Base-by-base conservation (phyloP, 805 yeast species). In the Starmerella apis region DNA sequence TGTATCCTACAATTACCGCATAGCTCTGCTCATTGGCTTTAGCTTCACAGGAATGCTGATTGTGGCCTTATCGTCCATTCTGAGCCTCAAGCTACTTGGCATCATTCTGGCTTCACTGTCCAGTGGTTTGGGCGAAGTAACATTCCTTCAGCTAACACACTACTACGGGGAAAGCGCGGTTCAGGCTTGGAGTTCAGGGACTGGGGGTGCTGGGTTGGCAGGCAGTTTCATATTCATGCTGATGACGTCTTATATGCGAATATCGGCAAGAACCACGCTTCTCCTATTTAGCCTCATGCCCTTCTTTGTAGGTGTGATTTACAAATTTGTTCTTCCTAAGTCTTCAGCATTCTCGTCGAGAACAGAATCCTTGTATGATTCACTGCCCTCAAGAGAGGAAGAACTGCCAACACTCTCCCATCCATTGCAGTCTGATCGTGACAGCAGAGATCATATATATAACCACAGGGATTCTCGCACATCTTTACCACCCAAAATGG, bases 121-220 rank as follows among this genome's bases (percentile, higher is more conserved):
- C 16, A 81, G 95, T 0, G 97, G 97, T 0, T 67, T 88, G 22
- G 98, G 98, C 0, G 98, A 90, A 63, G 70, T 84, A 5, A 85
- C 96, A 0, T 90, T 90, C 57, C 67, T 90, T 38, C 95, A 85
- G 63, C 68, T 90, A 64, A 86, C 96, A 1, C 95, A 88, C 62
- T 81, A 71, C 59, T 86, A 79, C 63, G 73, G 71, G 18, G 71
- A 71, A 16, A 57, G 63, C n/a, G 71, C 94, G 3, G 69, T 90
- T 42, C 78, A 81, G 45, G 96, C 94, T 0, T 90, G 94, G 78
- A 83, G 95, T 19, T 77, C 87, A 7, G 98, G 98, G 1, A 90
- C 97, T 0, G 97, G 98, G 3, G 94, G 86, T 18, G 97, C 98
- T 1, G 98, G 98, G 0, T 64, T 90, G 4, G 74, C 77, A 18